These are phyloP conservation scores for Gossypium bickii DNA, from an alignment of 345 rosid species.

Conservation along the genomic window DNA sequence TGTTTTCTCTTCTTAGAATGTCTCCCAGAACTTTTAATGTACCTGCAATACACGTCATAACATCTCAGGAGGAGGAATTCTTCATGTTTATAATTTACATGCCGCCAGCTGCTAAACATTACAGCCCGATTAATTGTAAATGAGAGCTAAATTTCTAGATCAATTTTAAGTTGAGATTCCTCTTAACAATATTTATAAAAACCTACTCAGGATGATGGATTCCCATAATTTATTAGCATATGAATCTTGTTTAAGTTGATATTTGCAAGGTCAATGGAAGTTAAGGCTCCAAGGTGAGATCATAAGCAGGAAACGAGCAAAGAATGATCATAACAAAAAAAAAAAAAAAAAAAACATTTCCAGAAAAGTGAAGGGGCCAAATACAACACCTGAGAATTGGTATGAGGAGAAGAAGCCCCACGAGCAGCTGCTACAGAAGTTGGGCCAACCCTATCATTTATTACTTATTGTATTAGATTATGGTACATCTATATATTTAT, in stretches of 20 bases:
- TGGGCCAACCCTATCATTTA: not conserved
- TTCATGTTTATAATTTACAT: not conserved
- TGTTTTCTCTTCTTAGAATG: conserved; percentile 60
- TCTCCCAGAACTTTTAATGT: conserved; percentile 46
- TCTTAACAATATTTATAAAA: no score
- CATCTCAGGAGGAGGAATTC: conserved; percentile 26
- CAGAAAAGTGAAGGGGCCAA: not conserved
- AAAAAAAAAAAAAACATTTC: conserved; percentile 25
- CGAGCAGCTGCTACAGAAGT: not conserved
- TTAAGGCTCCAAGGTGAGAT: not conserved
- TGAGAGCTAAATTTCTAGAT: not conserved
- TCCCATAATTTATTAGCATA: not conserved
- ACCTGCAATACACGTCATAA: conserved; percentile 31
- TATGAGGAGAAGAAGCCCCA: not conserved
- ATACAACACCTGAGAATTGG: conserved; percentile 52
- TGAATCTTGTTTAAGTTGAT: no score
- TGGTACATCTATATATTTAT: no score
- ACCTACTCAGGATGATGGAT: not conserved
- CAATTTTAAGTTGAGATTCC: no score
- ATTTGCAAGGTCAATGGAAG: not conserved
- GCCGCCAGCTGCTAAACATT: not conserved
- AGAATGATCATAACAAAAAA: not conserved
- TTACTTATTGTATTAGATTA: no score
- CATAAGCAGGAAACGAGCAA: not conserved
- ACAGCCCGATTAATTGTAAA: not conserved